Evolutionary conservation across 139 green algal genomes (phyloP).

Genomic region (Micractinium sp.): DNA sequence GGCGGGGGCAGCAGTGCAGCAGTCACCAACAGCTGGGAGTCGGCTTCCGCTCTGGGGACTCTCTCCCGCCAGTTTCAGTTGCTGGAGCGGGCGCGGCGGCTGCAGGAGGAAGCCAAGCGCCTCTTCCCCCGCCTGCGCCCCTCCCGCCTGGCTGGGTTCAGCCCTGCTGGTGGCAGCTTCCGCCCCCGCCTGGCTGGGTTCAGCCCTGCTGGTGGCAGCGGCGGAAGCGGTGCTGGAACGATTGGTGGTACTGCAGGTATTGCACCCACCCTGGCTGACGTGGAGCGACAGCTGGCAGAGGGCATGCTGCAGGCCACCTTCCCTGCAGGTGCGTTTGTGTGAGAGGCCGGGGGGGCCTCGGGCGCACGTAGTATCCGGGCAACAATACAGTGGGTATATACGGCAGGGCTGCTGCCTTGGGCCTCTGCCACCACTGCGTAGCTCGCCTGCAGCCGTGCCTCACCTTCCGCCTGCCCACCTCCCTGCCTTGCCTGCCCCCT

Average conservation of each 20-base stretch:
- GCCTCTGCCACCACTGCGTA: background rate
- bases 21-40: background rate
- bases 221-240: no score
- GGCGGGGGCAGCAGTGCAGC: background rate
- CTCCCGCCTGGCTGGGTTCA: background rate
- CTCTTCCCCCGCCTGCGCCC: background rate
- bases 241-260: background rate
- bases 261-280: background rate
- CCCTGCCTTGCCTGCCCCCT: background rate
- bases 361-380: background rate
- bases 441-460: background rate
- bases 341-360: no score
- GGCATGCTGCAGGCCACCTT: background rate
- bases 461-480: background rate
- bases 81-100: background rate
- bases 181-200: background rate
- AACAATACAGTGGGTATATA: no score
- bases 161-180: no score
- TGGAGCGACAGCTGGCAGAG: background rate
- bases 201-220: no score
- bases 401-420: background rate
- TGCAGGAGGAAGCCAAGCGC: background rate
- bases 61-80: background rate
- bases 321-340: background rate
- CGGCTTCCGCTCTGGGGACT: background rate